A percentile compares a stretch with the other conserved stretches of the same genome.
These are phyloP conservation scores for Pichia norvegensis DNA, from an alignment of 1,139 yeast species.

Conservation along the genomic window DNA sequence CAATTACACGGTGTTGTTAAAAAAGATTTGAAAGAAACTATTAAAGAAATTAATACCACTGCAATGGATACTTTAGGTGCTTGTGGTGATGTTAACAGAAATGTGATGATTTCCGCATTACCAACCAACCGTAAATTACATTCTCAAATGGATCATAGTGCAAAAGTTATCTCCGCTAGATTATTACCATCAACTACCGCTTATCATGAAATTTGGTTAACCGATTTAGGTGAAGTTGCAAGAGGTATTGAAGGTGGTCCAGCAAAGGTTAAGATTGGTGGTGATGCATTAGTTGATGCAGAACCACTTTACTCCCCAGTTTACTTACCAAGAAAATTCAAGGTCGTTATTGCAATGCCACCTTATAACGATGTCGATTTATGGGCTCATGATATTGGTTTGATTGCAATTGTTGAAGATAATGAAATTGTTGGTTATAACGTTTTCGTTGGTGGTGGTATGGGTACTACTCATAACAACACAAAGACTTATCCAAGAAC, in stretches of 20 bases:
- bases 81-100: conserved; percentile 97
- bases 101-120: conserved; percentile 84
- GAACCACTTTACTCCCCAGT: conserved; percentile 87
- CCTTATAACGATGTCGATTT: conserved; percentile 97
- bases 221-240: conserved; percentile 66
- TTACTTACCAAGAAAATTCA: conserved; percentile 92
- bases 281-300: conserved; percentile 74
- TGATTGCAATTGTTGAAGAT: conserved; percentile 77
- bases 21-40: conserved; percentile 80
- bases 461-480: conserved; percentile 97
- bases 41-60: conserved; percentile 86
- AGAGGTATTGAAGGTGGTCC: conserved; percentile 62
- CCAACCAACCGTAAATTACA: conserved; percentile 83
- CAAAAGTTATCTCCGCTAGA: conserved; percentile 66
- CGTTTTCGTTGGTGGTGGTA: conserved; percentile 94
- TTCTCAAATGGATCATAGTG: conserved; percentile 57
- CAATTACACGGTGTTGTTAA: conserved; percentile 94
- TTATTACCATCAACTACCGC: conserved; percentile 89
- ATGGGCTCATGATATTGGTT: conserved; percentile 90
- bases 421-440: conserved; percentile 66
- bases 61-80: conserved; percentile 94
- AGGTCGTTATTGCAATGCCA: conserved; percentile 90
- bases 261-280: conserved; percentile 73
- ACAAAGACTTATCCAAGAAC: conserved; percentile 95
- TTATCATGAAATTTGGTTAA: conserved; percentile 93